A percentile compares a stretch with the other conserved stretches of the same genome.
Evolutionary conservation across 2,329 filamentous ascomycete species (phyloP).

Genomic region (Acrocalymma vagum): DNA sequence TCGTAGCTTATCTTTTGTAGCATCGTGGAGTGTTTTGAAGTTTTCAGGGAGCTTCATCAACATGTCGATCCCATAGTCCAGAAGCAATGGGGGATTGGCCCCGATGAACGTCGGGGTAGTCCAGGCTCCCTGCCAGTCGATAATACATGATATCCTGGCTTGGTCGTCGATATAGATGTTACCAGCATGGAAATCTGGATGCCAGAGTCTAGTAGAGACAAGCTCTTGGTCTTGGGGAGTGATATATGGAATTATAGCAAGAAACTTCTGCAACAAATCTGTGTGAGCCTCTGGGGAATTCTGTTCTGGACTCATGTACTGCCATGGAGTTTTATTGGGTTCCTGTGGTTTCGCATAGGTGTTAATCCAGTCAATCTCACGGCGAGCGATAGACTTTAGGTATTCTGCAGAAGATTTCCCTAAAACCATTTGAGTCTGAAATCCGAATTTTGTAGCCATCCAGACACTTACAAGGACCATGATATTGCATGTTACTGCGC

Average conservation of each 20-base stretch:
- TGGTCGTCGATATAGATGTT: conserved; percentile 36
- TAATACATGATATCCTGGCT: conserved; percentile 32
- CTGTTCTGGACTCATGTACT: conserved; percentile 42
- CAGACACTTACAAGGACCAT: conserved; percentile 31
- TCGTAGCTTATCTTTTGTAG: conserved; percentile 26
- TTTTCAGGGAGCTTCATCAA: conserved; percentile 35
- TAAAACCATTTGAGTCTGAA: conserved; percentile 17
- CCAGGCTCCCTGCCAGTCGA: conserved; percentile 39
- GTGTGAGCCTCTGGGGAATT: conserved; percentile 27
- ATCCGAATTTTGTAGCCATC: conserved; percentile 1
- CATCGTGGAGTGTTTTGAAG: conserved; percentile 32
- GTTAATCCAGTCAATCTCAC: conserved; percentile 45
- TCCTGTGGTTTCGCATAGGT: conserved; percentile 30
- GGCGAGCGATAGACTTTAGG: conserved; percentile 36
- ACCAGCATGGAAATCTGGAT: conserved; percentile 37
- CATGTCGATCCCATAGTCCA: conserved; percentile 35
- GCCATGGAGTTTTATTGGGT: conserved; percentile 35
- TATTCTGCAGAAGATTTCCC: conserved; percentile 32
- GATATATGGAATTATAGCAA: conserved; percentile 32
- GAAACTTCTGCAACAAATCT: conserved; percentile 25
- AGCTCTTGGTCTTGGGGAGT: conserved; percentile 30
- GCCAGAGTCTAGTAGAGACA: conserved; percentile 33
- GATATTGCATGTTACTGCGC: conserved; percentile 28
- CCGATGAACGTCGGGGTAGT: conserved; percentile 29
- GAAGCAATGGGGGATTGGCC: conserved; percentile 31